These are phyloP conservation scores for Herpotrichia juniperi DNA, from an alignment of 2,329 filamentous ascomycete genomes.

Conservation along the genomic window DNA sequence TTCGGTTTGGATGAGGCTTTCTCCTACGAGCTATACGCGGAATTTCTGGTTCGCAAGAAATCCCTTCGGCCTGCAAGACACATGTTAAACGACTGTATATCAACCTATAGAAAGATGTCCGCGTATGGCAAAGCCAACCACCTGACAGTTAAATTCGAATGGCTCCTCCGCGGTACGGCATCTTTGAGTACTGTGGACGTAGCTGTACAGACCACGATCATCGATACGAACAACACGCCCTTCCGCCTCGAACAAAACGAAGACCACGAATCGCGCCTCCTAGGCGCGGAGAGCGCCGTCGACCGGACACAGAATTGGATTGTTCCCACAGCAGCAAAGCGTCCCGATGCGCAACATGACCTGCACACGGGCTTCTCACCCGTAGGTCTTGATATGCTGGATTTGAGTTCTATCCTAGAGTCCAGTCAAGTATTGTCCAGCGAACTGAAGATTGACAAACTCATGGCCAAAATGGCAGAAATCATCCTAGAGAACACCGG, in stretches of 20 bases:
- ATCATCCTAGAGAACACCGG: constrained; percentile 81
- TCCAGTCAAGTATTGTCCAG: constrained; percentile 82
- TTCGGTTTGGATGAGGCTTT: constrained; percentile 75
- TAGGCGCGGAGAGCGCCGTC: constrained; percentile 46
- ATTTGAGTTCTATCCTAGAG: constrained; percentile 77
- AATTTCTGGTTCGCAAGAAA: constrained; percentile 69
- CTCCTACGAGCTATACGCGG: constrained; percentile 75
- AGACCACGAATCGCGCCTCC: constrained; percentile 44
- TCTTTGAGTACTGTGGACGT: constrained; percentile 66
- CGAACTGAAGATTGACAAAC: constrained; percentile 74
- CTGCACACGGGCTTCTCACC: constrained; percentile 70
- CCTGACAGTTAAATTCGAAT: constrained; percentile 71
- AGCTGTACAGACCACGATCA: constrained; percentile 72
- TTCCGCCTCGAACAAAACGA: constrained; percentile 54
- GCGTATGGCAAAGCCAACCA: constrained; percentile 72
- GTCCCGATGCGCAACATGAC: constrained; percentile 54
- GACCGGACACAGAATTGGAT: constrained; percentile 58
- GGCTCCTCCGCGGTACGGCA: constrained; percentile 68
- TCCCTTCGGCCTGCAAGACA: constrained; percentile 72
- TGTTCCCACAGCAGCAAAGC: constrained; percentile 45
- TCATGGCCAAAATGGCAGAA: constrained; percentile 81
- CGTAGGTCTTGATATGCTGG: constrained; percentile 76
- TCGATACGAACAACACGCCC: constrained; percentile 50
- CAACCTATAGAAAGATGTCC: constrained; percentile 71
- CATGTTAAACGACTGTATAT: constrained; percentile 71